Percentiles rank a stretch among this genome's conserved stretches.
These are phyloP conservation scores for Aspergillus brunneoviolaceus DNA, from an alignment of 2,329 filamentous ascomycete genomes.

Conservation along the genomic window DNA sequence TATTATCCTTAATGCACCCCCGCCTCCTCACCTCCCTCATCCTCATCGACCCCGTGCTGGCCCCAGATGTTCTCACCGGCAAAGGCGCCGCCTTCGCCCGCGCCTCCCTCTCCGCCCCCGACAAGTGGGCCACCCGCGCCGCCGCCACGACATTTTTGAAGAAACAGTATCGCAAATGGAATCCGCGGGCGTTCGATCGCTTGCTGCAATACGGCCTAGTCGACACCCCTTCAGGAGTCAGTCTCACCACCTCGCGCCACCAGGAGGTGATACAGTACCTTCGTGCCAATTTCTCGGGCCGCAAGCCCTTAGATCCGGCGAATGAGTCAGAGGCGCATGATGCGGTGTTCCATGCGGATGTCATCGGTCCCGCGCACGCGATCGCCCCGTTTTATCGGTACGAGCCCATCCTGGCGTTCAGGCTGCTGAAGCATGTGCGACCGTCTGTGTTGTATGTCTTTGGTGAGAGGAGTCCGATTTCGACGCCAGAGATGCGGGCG, in stretches of 20 bases:
- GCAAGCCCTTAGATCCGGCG: background rate
- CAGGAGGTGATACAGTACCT: conserved; percentile 62
- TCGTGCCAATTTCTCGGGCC: conserved; percentile 25
- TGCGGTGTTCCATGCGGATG: background rate
- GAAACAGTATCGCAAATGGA: conserved; percentile 8
- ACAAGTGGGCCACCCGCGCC: conserved; percentile 11
- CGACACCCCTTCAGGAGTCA: conserved; percentile 45
- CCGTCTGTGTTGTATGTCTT: conserved; percentile 9
- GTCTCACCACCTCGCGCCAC: conserved; percentile 70
- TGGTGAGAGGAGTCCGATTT: background rate
- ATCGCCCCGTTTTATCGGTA: conserved; percentile 1
- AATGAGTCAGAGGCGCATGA: background rate
- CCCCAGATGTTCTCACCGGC: background rate
- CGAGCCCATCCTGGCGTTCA: background rate
- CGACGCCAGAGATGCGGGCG: background rate
- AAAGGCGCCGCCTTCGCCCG: background rate
- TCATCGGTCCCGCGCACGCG: background rate
- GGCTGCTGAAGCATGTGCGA: background rate
- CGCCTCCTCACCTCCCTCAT: conserved; percentile 70
- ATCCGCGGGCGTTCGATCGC: conserved; percentile 10
- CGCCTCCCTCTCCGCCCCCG: background rate
- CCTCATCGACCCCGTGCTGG: conserved; percentile 62
- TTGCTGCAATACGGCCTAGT: conserved; percentile 16
- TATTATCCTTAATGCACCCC: conserved; percentile 70
- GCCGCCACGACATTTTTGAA: conserved; percentile 6